Percentiles rank a stretch among this genome's conserved stretches.
These are phyloP conservation scores for Colletotrichum graminicola DNA, from an alignment of 2,329 filamentous ascomycete species.

Conservation along the genomic window DNA sequence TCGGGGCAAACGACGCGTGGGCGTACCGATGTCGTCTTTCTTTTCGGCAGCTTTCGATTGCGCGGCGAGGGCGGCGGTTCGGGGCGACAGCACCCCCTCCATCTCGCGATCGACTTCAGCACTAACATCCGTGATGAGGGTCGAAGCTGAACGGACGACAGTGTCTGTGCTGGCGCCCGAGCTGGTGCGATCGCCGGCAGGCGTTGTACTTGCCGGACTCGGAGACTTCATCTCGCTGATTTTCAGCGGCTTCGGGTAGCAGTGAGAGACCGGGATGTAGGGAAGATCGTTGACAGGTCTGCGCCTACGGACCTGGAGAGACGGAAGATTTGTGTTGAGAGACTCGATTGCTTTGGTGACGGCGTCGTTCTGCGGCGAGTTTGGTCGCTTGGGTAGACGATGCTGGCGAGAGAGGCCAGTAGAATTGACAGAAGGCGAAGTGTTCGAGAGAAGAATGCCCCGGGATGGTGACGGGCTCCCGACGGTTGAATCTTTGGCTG, in stretches of 20 bases:
- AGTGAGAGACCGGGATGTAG: constrained; percentile 23
- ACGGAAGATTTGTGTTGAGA: constrained; percentile 21
- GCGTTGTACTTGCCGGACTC: not conserved
- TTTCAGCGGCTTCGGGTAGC: constrained; percentile 30
- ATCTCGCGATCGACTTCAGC: constrained; percentile 35
- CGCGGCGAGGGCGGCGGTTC: constrained; percentile 1
- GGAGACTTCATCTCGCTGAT: constrained; percentile 35
- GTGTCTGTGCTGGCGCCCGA: not conserved
- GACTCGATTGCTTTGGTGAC: constrained; percentile 6
- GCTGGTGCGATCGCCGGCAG: not conserved
- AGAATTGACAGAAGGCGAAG: constrained; percentile 15
- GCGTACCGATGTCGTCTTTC: constrained; percentile 21
- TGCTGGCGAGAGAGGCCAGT: not conserved
- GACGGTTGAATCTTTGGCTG: not conserved
- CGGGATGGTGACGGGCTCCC: not conserved
- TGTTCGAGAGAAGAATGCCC: not conserved
- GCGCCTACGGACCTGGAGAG: constrained; percentile 31
- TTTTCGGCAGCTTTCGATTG: not conserved
- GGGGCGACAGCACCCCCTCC: constrained; percentile 29
- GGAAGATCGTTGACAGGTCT: constrained; percentile 21
- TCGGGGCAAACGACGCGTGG: constrained; percentile 25
- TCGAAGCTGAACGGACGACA: constrained; percentile 23
- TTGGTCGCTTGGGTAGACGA: constrained; percentile 6
- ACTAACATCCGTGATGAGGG: constrained; percentile 36
- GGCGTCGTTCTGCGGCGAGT: constrained; percentile 8